Evolutionary conservation across 371 early-diverging fungal species (phyloP), one percentile per base, ranked within the genome.

Genomic region (Syncephalis fuscata): DNA sequence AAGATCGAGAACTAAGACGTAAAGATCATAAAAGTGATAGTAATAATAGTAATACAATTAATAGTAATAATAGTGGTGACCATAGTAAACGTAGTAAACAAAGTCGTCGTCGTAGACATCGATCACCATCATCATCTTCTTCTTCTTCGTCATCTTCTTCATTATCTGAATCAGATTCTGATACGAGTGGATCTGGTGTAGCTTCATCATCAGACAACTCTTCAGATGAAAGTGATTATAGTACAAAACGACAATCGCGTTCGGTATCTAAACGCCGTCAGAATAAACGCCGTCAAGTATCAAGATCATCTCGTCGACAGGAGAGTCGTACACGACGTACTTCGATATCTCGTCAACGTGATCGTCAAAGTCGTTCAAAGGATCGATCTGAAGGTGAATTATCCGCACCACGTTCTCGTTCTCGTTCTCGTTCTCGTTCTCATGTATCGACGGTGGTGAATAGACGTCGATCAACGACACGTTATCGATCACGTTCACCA

Each of bases 1-100:
- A 65, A 44, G 54, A 65, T 55, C 50, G 60, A 16, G 48, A 61
- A 44, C 44, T 41, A 25, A 45, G 56, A 37, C 38, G 52, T 26
- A 32, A 56, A 44, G 17, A 53, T 52, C 20, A 38, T 25, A 2
- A 53, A 55, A 5, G 50, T 44, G 4, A 39, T 47, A 44, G 37
- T 20, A 7, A 50, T 40, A 45, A 20, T 38, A n/a, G n/a, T n/a
- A n/a, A n/a, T n/a, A n/a, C n/a, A n/a, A n/a, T n/a, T n/a, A 26
- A 24, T 15, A 23, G 39, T 44, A 40, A 11, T 39, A 48, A 39
- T 48, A 49, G 45, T 45, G 45, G 7, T 40, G 20, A 3, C 46
- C n/a, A n/a, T n/a, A 50, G 48, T 43, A 42, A 54, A 46, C 16
- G 22, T 16, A 44, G 44, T 22, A 44, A 24, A 22, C 20, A 15